Conservation (phyloP, 768 basidiomycete species). For the Ramaria rubella region DNA sequence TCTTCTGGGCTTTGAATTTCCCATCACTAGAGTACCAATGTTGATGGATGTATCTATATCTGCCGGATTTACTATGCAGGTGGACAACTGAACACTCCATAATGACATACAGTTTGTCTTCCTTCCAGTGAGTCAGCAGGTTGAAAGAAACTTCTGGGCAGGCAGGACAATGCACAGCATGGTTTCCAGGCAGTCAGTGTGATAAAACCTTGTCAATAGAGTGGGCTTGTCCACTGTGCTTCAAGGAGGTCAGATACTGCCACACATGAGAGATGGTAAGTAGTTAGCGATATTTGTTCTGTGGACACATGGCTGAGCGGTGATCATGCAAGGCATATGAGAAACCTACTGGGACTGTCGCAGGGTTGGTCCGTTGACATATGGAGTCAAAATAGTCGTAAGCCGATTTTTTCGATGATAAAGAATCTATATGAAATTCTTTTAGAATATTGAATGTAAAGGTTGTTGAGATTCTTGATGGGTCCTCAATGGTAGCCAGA, state of each 20-base stretch:
- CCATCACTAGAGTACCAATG: conserved; percentile 17
- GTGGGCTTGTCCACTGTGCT: not conserved
- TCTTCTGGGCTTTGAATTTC: conserved; percentile 17
- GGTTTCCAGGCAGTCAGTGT: not conserved
- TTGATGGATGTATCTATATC: conserved; percentile 15
- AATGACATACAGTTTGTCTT: not conserved
- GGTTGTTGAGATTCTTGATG: not conserved
- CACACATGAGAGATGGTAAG: not conserved
- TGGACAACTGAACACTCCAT: not conserved
- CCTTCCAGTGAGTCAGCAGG: not conserved
- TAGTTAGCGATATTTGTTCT: not conserved
- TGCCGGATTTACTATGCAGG: not conserved
- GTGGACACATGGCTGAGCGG: not conserved
- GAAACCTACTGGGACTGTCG: not conserved
- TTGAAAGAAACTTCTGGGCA: not conserved
- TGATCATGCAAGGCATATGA: not conserved
- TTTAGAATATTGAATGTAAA: not conserved
- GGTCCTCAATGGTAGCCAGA: not conserved
- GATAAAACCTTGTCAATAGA: not conserved
- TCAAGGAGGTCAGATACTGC: not conserved
- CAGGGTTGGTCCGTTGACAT: not conserved
- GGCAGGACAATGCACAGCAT: not conserved
- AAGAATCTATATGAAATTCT: not conserved
- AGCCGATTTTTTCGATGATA: not conserved
- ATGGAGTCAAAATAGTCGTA: not conserved